Base-by-base conservation (phyloP, 2,329 filamentous ascomycete species). In the Anthostomella pinea region DNA sequence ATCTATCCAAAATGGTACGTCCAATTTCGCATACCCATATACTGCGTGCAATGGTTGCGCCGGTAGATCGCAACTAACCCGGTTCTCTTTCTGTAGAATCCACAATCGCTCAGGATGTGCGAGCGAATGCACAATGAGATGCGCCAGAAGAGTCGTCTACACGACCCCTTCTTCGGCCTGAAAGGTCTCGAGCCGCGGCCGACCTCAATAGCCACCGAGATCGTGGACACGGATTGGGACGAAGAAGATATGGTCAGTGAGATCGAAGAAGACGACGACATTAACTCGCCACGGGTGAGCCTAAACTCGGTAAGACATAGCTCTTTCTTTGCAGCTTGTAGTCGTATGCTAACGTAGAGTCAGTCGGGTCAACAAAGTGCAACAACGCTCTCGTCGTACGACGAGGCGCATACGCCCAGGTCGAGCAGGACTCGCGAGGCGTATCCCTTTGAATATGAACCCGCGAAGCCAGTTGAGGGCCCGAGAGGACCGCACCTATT, bases 401-500 rank as follows among this genome's bases (percentile, higher is more conserved):
- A 94, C 55, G 89, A 95, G 59, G 75, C 82, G 3, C 79, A 79
- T 19, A 95, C 90, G 17, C 90, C 90, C 13, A 76, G 79, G 45
- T 84, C 84, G 29, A 75, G 68, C 52, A 73, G 73, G 48, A 72
- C 77, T 46, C 74, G 78, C 43, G 73, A 72, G 45, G 70, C 71
- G 18, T 87, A 81, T 53, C 71, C 79, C 33, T 74, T 83, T 47
- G 74, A 80, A 28, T 66, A 75, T 42, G 73, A 76, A 41, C 61
- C 73, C n/a, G 52, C 64, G 25, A 84, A 84, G 60, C 73, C 81
- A 20, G 81, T 91, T 6, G 76, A 88, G 58, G 90, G 90, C 1
- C 90, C 90, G 2, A 77, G 76, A 48, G 90, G 90, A 2, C 90
- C 90, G 8, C 90, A 95, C 65, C 74, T 95, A 11, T 95, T 95